A percentile compares a stretch with the other conserved stretches of the same genome.
phyloP scores from a whole-genome alignment of 75 land plant species.

The Gnetum montanum region DNA sequence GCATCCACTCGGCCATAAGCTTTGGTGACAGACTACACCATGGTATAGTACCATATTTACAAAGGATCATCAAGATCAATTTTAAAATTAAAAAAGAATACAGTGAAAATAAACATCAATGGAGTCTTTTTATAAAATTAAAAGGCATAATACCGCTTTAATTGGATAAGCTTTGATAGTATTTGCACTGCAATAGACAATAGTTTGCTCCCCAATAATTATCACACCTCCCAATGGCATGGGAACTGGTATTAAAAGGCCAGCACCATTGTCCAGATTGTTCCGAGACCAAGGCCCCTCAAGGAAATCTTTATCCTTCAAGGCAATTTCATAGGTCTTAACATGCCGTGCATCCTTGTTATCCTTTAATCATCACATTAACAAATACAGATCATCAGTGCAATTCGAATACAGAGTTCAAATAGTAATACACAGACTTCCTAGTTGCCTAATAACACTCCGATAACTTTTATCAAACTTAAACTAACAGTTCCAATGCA shows the following conservation, averaged over 20 bases:
- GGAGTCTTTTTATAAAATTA: too few relatives aligned
- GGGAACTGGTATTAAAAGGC: constrained; percentile 89
- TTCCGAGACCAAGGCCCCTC: constrained; percentile 98
- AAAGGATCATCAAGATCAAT: constrained; percentile 8
- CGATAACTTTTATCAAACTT: too few relatives aligned
- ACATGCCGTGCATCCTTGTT: constrained; percentile 98
- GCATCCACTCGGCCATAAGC: constrained; percentile 99
- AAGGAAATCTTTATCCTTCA: constrained; percentile 94
- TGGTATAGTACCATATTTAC: too few relatives aligned
- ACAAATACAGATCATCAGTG: neutral
- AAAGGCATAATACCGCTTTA: constrained; percentile 71
- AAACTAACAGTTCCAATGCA: too few relatives aligned
- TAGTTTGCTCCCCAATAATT: constrained; percentile 97
- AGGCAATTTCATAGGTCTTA: constrained; percentile 92
- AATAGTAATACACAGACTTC: constrained; percentile 7
- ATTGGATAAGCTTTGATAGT: constrained; percentile 89
- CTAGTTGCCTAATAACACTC: constrained; percentile 5
- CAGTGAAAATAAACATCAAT: constrained; percentile 2
- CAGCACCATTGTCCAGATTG: constrained; percentile 98
- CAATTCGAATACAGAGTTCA: neutral
- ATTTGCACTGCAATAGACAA: constrained; percentile 85
- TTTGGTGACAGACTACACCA: constrained; percentile 74
- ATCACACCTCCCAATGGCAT: constrained; percentile 92
- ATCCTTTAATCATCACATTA: constrained; percentile 90
- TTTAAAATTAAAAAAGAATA: neutral